Base-by-base conservation (phyloP, 2,329 filamentous ascomycete genomes). In the Botrytis porri region DNA sequence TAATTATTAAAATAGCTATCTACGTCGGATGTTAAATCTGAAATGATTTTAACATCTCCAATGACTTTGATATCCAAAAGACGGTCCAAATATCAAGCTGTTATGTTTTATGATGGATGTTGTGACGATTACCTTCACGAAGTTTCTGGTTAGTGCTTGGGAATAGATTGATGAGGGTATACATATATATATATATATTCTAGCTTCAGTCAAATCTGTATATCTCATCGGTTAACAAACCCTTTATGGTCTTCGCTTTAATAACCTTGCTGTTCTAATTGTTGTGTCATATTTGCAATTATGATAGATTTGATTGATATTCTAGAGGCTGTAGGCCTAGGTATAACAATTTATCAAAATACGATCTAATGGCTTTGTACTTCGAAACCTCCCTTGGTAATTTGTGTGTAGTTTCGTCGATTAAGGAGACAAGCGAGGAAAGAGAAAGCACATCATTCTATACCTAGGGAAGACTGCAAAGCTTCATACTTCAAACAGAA, bases 1-100 rank as follows among this genome's bases (percentile, higher is more conserved):
- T 69, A 43, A 69, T 35, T 20, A 6, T 39, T 69, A 6, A 8
- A 54, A 41, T 59, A 69, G 69, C 69, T 54, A 63, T 70, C 22
- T 70, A 63, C 20, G 32, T 41, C 5, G 69, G 69, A 25, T 70
- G 69, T 10, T 70, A 63, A 14, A 54, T 70, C 10, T 6, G 64
- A 66, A 2, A 35, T 66, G 22, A 39, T 22, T n/a, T 25, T n/a
- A 51, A 39, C 2, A 66, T 54, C 10, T 16, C 3, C 4, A 20
- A 51, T 29, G 62, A 3, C 43, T 35, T 45, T 20, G 41, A 64
- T 20, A 32, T 39, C 10, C 20, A 32, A 37, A n/a, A 37, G 22
- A n/a, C 25, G 7, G 14, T 43, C 8, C 3, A 37, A 61, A 61
- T 25, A 61, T 61, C 8, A 39, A 32, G 10, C 22, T 29, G 12